Conservation (phyloP, 2,329 filamentous ascomycete genomes). For the Xylaria sp. region DNA sequence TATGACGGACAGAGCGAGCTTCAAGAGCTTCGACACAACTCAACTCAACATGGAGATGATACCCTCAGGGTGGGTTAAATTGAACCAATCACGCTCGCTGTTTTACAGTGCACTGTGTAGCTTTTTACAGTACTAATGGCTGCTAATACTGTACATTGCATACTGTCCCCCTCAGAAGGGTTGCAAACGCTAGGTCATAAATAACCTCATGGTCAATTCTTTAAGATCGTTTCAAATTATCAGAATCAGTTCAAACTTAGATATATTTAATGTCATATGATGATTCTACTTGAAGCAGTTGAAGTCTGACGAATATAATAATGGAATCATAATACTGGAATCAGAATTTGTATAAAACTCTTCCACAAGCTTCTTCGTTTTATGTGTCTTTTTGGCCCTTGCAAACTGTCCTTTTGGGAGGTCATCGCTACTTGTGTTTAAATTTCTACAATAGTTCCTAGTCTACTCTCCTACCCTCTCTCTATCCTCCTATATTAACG, state of each 20-base stretch:
- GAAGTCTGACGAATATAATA: not conserved
- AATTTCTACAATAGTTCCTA: conserved; percentile 20
- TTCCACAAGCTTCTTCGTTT: conserved; percentile 37
- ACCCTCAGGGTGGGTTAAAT: conserved; percentile 35
- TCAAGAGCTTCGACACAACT: conserved; percentile 31
- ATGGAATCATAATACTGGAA: conserved; percentile 20
- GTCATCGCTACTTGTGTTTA: conserved; percentile 43
- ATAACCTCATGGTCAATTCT: not conserved
- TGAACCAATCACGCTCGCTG: conserved; percentile 42
- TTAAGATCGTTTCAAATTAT: not conserved
- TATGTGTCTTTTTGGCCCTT: conserved; percentile 45
- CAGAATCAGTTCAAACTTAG: too few species aligned
- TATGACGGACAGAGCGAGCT: conserved; percentile 32
- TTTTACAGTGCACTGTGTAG: conserved; percentile 34
- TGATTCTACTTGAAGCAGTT: not conserved
- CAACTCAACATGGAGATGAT: conserved; percentile 39
- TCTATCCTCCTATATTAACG: not conserved
- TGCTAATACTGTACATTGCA: not conserved
- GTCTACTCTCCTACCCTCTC: not conserved
- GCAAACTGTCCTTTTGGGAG: conserved; percentile 47
- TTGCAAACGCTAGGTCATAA: not conserved
- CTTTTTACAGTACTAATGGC: conserved; percentile 25
- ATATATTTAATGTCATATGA: not conserved
- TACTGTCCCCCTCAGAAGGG: conserved; percentile 15
- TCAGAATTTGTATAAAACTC: not conserved